Conservation (phyloP, 352 stramenopile genomes). For the Albugo laibachii region DNA sequence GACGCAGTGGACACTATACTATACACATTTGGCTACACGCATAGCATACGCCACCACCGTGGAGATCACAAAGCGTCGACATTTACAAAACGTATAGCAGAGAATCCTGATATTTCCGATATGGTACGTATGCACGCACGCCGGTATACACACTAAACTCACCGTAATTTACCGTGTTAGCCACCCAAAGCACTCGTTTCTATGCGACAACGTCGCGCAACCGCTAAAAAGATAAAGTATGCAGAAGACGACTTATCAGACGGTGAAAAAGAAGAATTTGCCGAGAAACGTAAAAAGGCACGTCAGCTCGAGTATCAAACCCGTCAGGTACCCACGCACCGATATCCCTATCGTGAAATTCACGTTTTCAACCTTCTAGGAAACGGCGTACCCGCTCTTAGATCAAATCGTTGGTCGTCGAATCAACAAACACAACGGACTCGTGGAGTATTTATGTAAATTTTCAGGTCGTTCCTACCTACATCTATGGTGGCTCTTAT, state of each 20-base stretch:
- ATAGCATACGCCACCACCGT: too few species aligned
- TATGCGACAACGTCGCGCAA: conserved; percentile 11
- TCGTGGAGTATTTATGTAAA: conserved; percentile 75
- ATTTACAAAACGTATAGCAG: too few species aligned
- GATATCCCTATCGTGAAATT: not conserved
- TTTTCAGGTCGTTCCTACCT: conserved; percentile 74
- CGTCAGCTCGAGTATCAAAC: conserved; percentile 61
- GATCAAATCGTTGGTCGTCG: conserved; percentile 72
- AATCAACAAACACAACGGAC: conserved; percentile 45
- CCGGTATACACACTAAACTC: too few species aligned
- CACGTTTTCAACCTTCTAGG: conserved; percentile 9
- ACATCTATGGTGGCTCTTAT: conserved; percentile 78
- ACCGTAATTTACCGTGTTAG: too few species aligned
- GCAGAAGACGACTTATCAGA: conserved; percentile 45
- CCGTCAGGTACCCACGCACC: conserved; percentile 13
- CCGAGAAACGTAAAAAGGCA: conserved; percentile 48
- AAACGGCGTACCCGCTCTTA: conserved; percentile 40
- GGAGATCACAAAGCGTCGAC: too few species aligned
- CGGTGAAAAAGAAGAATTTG: conserved; percentile 24
- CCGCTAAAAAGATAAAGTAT: conserved; percentile 48
- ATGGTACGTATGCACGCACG: too few species aligned
- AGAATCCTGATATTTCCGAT: too few species aligned
- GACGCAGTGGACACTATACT: too few species aligned
- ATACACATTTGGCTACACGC: too few species aligned
- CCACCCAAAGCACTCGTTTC: too few species aligned